Evolutionary conservation across 495 filamentous ascomycete genomes (phyloP), one percentile per base, ranked within the genome.

Genomic region (Peziza echinospora): DNA sequence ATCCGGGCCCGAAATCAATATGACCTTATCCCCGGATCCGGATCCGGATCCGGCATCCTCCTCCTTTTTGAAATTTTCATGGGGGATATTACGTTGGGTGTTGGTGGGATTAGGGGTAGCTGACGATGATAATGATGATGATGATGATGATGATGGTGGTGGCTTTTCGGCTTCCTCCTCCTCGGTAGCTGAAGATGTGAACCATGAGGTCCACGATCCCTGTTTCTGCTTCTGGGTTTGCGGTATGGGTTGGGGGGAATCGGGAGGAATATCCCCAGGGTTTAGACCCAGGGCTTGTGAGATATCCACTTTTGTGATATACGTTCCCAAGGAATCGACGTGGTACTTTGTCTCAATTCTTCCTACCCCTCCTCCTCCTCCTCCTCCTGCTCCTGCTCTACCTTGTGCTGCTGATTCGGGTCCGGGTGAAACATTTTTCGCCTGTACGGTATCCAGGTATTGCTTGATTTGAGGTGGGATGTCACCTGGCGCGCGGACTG

Each of bases 1-100:
- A 37, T 89, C 82, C 0, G 89, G 86, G 0, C 89, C 89, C 2
- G 83, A 86, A 4, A 96, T 66, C 43, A 92, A 63, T 23, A 94
- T 64, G 39, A 91, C 51, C 47, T 75, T 80, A 49, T 62, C 69
- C 5, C 64, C 60, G 8, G 28, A 16, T 21, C 47, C 46, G 13
- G 41, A 47, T 30, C 50, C 52, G 49, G 48, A 47, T 49, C 43
- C 53, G 44, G 30, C 23, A 43, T 41, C 42, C 39, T 58, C 58
- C 41, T 63, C 49, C 44, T 54, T 47, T 34, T 34, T 0, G 28
- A 34, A 10, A 10, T 34, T 16, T 34, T 34, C 28, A n/a, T n/a
- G 24, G 19, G 41, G 22, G 13, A 34, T 13, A 59, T 22, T 44
- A 34, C 8, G 7, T 17, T 10, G 17, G 7, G 8, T 21, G 34